These are phyloP conservation scores for Xylariaceae sp. DNA, from an alignment of 2,329 filamentous ascomycete genomes.

Conservation along the genomic window DNA sequence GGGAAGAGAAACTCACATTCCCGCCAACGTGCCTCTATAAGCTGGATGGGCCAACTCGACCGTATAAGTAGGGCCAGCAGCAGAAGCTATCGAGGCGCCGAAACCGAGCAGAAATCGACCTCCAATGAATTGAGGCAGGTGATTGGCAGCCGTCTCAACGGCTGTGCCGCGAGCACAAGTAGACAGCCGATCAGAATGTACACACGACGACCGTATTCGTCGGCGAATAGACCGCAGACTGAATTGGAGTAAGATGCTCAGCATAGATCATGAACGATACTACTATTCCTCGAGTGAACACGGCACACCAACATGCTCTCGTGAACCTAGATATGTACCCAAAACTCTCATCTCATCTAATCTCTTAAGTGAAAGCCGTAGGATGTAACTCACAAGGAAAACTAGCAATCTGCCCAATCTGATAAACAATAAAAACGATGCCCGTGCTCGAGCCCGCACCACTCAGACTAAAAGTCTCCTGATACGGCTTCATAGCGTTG, in stretches of 20 bases:
- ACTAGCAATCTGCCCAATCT: conserved; percentile 47
- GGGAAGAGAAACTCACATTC: conserved; percentile 51
- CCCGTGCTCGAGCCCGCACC: conserved; percentile 46
- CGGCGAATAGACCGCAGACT: conserved; percentile 47
- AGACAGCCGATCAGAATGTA: conserved; percentile 54
- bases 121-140: conserved; percentile 50
- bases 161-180: conserved; percentile 48
- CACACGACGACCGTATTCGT: conserved; percentile 49
- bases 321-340: too few species aligned
- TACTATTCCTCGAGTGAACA: too few species aligned
- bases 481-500: conserved; percentile 50
- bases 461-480: conserved; percentile 44
- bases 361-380: too few species aligned
- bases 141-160: conserved; percentile 44
- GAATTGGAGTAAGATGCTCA: background rate
- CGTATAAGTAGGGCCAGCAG: conserved; percentile 60
- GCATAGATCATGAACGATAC: background rate
- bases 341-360: too few species aligned
- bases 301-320: too few species aligned
- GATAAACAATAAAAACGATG: conserved; percentile 45
- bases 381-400: conserved; percentile 41
- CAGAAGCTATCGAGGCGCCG: conserved; percentile 56
- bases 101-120: conserved; percentile 53
- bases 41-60: conserved; percentile 61
- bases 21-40: conserved; percentile 58